These are phyloP conservation scores for Aspergillus sp. DNA, from an alignment of 2,329 filamentous ascomycete genomes.

Conservation along the genomic window DNA sequence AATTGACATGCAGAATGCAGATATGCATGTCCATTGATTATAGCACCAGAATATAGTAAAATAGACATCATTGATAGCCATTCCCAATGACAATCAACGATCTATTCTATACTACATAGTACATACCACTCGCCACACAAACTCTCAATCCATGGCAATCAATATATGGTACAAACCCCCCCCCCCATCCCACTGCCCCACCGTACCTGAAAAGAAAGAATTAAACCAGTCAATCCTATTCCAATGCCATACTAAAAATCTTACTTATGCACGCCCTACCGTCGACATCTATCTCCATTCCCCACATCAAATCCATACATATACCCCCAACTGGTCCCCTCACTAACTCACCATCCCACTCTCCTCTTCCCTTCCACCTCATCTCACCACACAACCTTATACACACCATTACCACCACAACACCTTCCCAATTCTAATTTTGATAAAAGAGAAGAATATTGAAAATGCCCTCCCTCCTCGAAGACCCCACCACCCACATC, in stretches of 20 bases:
- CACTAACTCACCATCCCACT: not conserved
- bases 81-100: too few species aligned
- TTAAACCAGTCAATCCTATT: not conserved
- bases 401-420: not conserved
- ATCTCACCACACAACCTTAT: not conserved
- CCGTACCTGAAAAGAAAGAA: not conserved
- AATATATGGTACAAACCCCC: not conserved
- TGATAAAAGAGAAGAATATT: not conserved
- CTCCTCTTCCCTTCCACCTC: not conserved
- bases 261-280: constrained; percentile 19
- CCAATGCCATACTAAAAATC: not conserved
- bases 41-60: too few species aligned
- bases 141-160: too few species aligned
- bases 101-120: not conserved
- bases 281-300: constrained; percentile 14
- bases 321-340: not conserved
- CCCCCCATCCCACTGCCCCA: not conserved
- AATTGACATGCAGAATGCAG: not conserved
- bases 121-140: not conserved
- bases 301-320: not conserved
- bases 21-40: not conserved
- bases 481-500: constrained; percentile 35
- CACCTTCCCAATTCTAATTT: too few species aligned
- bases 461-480: constrained; percentile 40
- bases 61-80: not conserved